Evolutionary conservation across 1,139 yeast genomes (phyloP), one percentile per base, ranked within the genome.

Genomic region (Eremothecium gossypii): DNA sequence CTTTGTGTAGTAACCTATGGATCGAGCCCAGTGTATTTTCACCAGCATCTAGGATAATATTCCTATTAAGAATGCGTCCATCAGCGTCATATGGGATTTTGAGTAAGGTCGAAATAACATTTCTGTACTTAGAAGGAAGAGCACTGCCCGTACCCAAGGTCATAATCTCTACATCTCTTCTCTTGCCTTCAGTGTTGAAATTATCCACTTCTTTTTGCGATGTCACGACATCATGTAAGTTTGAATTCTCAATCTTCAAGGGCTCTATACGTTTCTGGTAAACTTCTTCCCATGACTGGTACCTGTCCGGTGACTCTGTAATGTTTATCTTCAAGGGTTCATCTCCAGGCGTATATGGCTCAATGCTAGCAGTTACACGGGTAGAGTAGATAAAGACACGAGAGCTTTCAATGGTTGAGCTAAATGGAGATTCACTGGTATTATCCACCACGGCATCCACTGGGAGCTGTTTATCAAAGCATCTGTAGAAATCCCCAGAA

Each of bases 131-230:
- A 0, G 95, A 78, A 0, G 99, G 99, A 36, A 86, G 65, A 0
- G 98, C 94, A 26, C 95, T 83, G 0, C 98, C 98, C 0, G 98
- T 91, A 7, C 99, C 99, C 7, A 91, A 64, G 0, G 95, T 83
- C 11, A 84, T 67, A 0, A 83, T 66, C 53, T 86, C 91, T 0
- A 85, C 79, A 48, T 78, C 75, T 39, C 71, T 77, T 13, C 44
- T 49, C 34, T 51, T 56, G 7, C 46, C 52, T 0, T 23, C 13
- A n/a, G 48, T 40, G 36, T 45, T 43, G 36, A 55, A 58, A 33
- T 53, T 51, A 40, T 55, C 52, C 9, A 45, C 45, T 39, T 49
- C 43, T 9, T 45, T n/a, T 39, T 56, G 57, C 7, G 45, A 40
- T 23, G 45, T 40, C 6, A 56, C 42, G 7, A 50, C 36, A 8